Evolutionary conservation across 2,329 filamentous ascomycete species (phyloP).

Genomic region (Alternaria angustiovoidea): DNA sequence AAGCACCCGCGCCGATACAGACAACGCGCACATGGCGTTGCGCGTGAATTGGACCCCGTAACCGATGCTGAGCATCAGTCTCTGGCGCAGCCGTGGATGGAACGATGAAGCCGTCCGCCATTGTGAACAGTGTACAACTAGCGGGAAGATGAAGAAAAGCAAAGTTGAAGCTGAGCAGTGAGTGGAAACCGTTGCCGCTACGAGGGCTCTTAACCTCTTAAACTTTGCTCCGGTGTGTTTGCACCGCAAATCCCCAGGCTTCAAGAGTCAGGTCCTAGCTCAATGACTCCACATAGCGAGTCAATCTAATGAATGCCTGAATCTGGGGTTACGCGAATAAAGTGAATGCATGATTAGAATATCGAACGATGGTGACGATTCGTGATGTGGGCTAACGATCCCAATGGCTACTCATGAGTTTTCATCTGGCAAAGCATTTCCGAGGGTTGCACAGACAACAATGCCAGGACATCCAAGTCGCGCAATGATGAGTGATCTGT

Average conservation of each 20-base stretch:
- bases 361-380: constrained; percentile 8
- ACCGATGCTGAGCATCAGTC: constrained; percentile 37
- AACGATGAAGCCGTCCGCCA: constrained; percentile 37
- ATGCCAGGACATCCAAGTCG: background rate
- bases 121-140: constrained; percentile 6
- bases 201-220: constrained; percentile 10
- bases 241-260: background rate
- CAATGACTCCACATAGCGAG: constrained; percentile 8
- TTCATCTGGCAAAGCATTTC: constrained; percentile 28
- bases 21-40: constrained; percentile 50
- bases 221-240: background rate
- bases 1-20: constrained; percentile 59
- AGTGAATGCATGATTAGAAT: background rate
- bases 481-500: background rate
- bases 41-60: constrained; percentile 45
- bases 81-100: constrained; percentile 31
- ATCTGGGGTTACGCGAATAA: background rate
- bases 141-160: background rate
- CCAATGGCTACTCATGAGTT: constrained; percentile 7
- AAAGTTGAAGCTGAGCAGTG: background rate
- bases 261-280: constrained; percentile 15
- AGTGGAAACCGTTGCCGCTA: background rate
- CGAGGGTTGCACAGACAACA: constrained; percentile 2
- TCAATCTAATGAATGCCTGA: constrained; percentile 7
- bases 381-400: constrained; percentile 11